These are phyloP conservation scores for Hyaloscypha finlandica DNA, from an alignment of 495 filamentous ascomycete species.

Conservation along the genomic window DNA sequence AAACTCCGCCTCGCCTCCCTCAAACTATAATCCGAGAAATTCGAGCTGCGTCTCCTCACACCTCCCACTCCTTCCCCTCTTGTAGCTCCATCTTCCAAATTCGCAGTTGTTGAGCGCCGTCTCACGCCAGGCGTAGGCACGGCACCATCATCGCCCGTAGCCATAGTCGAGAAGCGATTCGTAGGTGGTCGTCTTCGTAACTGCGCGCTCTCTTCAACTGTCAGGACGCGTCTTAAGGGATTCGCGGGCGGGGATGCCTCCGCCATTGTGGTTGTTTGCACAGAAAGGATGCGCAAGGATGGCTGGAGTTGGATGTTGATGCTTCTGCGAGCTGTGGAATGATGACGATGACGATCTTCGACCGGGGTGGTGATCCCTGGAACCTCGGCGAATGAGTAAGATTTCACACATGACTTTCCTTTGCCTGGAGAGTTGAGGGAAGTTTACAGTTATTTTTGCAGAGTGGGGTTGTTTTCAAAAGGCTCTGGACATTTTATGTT, in stretches of 20 bases:
- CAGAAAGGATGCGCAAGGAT: neutral
- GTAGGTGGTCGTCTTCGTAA: constrained; percentile 18
- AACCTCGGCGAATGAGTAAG: too few species aligned
- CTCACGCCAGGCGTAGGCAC: constrained; percentile 25
- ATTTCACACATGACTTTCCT: too few species aligned
- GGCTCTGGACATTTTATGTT: too few species aligned
- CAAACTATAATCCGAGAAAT: constrained; percentile 69
- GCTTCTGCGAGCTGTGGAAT: neutral
- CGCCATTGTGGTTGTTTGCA: neutral
- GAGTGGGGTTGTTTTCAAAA: too few species aligned
- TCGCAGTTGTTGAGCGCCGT: constrained; percentile 43
- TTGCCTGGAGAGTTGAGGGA: too few species aligned
- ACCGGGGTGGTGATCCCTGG: neutral
- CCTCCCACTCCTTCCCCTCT: neutral
- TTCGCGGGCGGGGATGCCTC: neutral
- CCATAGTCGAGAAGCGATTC: constrained; percentile 14
- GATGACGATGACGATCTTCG: neutral
- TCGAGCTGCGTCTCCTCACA: constrained; percentile 66
- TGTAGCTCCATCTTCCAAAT: too few species aligned
- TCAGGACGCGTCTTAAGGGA: constrained; percentile 20
- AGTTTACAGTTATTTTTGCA: too few species aligned
- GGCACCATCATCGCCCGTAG: neutral
- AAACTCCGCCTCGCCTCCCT: constrained; percentile 67
- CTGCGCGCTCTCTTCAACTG: constrained; percentile 25
- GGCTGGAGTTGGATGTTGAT: neutral